These are phyloP conservation scores for Gastrolobium bilobum DNA, from an alignment of 306 rosid genomes.

Conservation along the genomic window DNA sequence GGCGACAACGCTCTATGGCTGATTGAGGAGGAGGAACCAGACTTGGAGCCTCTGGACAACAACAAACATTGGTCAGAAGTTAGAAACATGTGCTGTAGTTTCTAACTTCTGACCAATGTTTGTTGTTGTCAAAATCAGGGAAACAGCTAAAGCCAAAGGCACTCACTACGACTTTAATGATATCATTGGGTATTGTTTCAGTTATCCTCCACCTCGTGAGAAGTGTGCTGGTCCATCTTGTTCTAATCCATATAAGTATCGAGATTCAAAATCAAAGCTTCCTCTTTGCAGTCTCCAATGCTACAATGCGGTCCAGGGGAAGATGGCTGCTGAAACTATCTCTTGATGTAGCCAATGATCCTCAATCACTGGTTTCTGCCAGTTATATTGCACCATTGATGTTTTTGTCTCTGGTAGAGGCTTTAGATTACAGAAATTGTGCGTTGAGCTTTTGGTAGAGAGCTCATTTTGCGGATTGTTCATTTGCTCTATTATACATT, in stretches of 20 bases:
- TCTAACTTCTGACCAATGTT: slow-evolving; percentile 14
- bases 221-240: slow-evolving; percentile 87
- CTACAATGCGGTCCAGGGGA: slow-evolving; percentile 77
- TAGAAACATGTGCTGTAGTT: too few species aligned
- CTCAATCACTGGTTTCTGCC: slow-evolving; percentile 32
- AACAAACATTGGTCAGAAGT: too few species aligned
- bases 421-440: slow-evolving; percentile 30
- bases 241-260: slow-evolving; percentile 80
- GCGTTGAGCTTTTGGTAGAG: slow-evolving; percentile 44
- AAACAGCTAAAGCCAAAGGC: slow-evolving; percentile 37
- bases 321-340: slow-evolving; percentile 50
- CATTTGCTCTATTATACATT: slow-evolving; percentile 38
- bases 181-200: slow-evolving; percentile 52
- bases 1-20: too few species aligned
- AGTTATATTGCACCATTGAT: slow-evolving; percentile 39
- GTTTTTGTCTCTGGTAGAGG: slow-evolving; percentile 43
- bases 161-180: slow-evolving; percentile 12
- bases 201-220: slow-evolving; percentile 93
- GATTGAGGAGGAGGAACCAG: too few species aligned
- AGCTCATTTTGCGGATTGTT: slow-evolving; percentile 39
- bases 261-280: slow-evolving; percentile 85
- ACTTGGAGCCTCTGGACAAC: too few species aligned
- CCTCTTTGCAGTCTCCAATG: slow-evolving; percentile 96
- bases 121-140: slow-evolving; percentile 18
- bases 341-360: slow-evolving; percentile 49